Base-by-base conservation (phyloP, 805 yeast species). In the Wickerhamomyces silvicola region DNA sequence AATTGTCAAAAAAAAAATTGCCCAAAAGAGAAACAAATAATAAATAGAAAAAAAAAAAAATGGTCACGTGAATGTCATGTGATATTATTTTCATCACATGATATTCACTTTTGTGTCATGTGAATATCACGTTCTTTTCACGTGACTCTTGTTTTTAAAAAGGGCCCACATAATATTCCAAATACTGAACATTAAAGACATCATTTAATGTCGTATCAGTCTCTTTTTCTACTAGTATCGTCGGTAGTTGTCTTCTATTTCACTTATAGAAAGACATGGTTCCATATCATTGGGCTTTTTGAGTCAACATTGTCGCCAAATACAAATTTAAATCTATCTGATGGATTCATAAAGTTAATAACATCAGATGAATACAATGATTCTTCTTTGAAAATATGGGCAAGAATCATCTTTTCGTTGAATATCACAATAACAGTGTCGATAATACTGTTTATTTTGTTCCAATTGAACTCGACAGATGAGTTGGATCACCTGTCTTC, bases 201-300 rank as follows among this genome's bases (percentile, higher is more conserved):
- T n/a, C n/a, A n/a, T n/a, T n/a, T n/a, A n/a, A n/a, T n/a, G n/a
- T n/a, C n/a, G n/a, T n/a, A n/a, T n/a, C n/a, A n/a, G 36, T 22
- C 12, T 7, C 22, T 11, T 12, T 31, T 37, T 7, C 31, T 33
- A 10, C 13, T 36, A 7, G 11, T 26, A 10, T 29, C 50, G 3
- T 31, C 36, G 1, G 23, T 16, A 8, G 16, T 34, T 1, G 36
- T 33, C 4, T 37, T 35, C 18, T 46, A 41, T 27, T 31, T 42
- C 31, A 27, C 50, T 2, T 43, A 46, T 30, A 24, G 14, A 7
- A 30, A 45, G 36, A 18, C 38, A 2, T 48, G 52, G 50, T 26
- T 36, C 21, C 42, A 43, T 27, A 32, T 40, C 21, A 41, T 45
- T 25, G 33, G 33, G 31, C 40, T 48, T 12, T 46, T 48, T 13